A percentile compares a stretch with the other conserved stretches of the same genome.
Evolutionary conservation across 2,329 filamentous ascomycete species (phyloP).

Genomic region (Microsporum canis): DNA sequence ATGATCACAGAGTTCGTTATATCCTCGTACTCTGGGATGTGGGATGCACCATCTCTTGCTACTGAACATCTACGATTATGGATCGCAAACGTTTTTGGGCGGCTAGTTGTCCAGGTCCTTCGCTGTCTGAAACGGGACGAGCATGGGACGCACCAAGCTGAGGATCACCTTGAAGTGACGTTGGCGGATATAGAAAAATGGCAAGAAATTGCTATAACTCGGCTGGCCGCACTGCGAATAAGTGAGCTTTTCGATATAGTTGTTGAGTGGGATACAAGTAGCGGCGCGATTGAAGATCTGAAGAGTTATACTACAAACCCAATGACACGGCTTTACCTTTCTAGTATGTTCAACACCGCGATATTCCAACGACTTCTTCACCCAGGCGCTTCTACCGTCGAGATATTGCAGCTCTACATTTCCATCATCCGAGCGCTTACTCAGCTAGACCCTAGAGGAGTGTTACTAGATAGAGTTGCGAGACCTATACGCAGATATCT

Average conservation of each 20-base stretch:
- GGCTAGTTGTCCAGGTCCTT: conserved; percentile 41
- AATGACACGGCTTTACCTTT: conserved; percentile 45
- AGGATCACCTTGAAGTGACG: conserved; percentile 24
- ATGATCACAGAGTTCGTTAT: conserved; percentile 47
- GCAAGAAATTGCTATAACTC: conserved; percentile 44
- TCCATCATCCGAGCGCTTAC: conserved; percentile 55
- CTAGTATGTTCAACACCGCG: conserved; percentile 42
- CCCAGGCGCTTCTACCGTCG: conserved; percentile 52
- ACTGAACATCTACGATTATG: conserved; percentile 43
- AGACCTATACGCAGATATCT: conserved; percentile 52
- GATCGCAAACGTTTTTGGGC: conserved; percentile 45
- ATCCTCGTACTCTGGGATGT: conserved; percentile 47
- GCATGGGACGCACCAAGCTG: conserved; percentile 15
- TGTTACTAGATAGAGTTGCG: conserved; percentile 56
- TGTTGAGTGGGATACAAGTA: conserved; percentile 48
- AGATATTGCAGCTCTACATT: conserved; percentile 58
- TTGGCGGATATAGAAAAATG: conserved; percentile 41
- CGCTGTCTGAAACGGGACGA: conserved; percentile 27
- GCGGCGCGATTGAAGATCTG: conserved; percentile 50
- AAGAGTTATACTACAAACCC: conserved; percentile 45
- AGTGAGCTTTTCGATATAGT: conserved; percentile 51
- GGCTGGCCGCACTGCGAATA: conserved; percentile 45
- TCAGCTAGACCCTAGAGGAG: conserved; percentile 52
- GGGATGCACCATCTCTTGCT: conserved; percentile 41
- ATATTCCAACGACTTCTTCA: conserved; percentile 47